Percentiles rank a stretch among this genome's conserved stretches.
Conservation (phyloP, 75 land plant species). For the Cunninghamia lanceolata region DNA sequence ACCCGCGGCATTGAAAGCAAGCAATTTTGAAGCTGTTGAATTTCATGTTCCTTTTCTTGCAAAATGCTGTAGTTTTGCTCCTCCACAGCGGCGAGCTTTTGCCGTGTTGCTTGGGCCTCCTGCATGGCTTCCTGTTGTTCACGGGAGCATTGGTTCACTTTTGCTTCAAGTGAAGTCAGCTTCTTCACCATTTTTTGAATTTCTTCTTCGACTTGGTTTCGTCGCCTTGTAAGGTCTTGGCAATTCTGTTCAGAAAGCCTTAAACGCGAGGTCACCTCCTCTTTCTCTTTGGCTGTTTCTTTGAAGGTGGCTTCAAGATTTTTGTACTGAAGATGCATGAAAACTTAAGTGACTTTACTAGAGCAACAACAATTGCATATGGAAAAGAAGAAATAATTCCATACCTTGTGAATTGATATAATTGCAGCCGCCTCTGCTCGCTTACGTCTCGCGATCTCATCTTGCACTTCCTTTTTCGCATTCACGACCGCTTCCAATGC, state of each 20-base stretch:
- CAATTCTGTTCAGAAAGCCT: neutral
- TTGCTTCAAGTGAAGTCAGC: neutral
- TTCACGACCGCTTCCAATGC: neutral
- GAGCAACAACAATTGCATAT: neutral
- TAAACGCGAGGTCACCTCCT: neutral
- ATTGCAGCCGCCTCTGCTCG: neutral
- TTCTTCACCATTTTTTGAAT: neutral
- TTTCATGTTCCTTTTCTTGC: neutral
- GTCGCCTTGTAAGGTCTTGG: neutral
- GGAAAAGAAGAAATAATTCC: neutral
- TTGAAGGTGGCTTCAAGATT: neutral
- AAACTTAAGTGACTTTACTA: too few species aligned
- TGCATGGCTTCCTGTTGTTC: neutral
- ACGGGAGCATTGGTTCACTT: neutral
- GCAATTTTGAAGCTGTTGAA: neutral
- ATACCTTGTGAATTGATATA: neutral
- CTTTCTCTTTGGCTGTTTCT: neutral
- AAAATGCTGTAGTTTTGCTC: neutral
- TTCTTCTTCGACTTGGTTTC: neutral
- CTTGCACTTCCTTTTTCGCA: neutral
- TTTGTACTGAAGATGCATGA: neutral
- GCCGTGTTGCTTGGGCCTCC: neutral
- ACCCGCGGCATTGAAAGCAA: neutral
- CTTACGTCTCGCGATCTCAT: neutral
- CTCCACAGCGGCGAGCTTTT: neutral